Percentiles rank a stretch among this genome's conserved stretches.
phyloP scores from a whole-genome alignment of 2,329 filamentous ascomycete genomes.

The Aureobasidium uvarum region DNA sequence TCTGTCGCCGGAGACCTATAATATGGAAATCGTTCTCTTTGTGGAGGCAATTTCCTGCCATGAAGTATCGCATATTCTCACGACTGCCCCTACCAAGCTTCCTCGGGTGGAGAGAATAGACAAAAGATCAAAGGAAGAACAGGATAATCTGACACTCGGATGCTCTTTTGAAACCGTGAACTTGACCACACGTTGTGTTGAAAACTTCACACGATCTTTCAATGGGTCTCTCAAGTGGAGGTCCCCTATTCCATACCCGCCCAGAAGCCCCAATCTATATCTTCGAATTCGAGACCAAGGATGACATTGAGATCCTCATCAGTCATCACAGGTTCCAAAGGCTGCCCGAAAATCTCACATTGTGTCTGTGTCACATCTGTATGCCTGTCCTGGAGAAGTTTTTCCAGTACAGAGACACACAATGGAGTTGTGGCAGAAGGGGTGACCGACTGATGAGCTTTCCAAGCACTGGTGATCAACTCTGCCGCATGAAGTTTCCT shows the following conservation, averaged over 20 bases:
- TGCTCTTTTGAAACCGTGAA: too few relatives aligned
- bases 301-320: slow-evolving; percentile 8
- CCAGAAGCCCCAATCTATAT: slow-evolving; percentile 27
- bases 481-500: slow-evolving; percentile 16
- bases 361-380: not conserved
- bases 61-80: too few relatives aligned
- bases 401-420: slow-evolving; percentile 17
- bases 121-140: too few relatives aligned
- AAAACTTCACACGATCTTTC: too few relatives aligned
- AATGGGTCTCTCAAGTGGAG: too few relatives aligned
- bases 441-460: not conserved
- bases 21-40: too few relatives aligned
- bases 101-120: too few relatives aligned
- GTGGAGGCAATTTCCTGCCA: too few relatives aligned
- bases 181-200: too few relatives aligned
- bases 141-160: too few relatives aligned
- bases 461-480: slow-evolving; percentile 12
- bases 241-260: not conserved
- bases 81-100: too few relatives aligned
- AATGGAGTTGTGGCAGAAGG: not conserved
- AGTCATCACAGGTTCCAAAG: not conserved
- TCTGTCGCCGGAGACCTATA: too few relatives aligned
- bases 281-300: slow-evolving; percentile 21
- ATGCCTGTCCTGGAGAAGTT: not conserved
- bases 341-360: not conserved